Evolutionary conservation across 1,284 basidiomycete genomes (phyloP).

Genomic region (Boletellus deceptivus): DNA sequence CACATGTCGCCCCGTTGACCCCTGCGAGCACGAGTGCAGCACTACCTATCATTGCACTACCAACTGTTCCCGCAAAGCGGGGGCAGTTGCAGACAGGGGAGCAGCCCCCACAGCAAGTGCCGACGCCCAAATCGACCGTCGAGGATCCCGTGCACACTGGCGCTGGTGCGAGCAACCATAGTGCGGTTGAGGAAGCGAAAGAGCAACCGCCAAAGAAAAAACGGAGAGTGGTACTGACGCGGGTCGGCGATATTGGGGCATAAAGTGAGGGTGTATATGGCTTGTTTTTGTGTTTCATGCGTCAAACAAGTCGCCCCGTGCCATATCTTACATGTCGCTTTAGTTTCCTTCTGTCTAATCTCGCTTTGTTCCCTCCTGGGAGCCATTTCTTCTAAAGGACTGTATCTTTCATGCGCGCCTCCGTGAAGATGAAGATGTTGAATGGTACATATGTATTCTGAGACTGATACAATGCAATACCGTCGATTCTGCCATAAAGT

Average conservation of each 20-base stretch:
- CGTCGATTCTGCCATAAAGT: conserved; percentile 10
- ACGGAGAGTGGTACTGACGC: conserved; percentile 78
- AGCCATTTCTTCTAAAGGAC: background rate
- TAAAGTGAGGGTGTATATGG: conserved; percentile 17
- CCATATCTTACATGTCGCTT: conserved; percentile 19
- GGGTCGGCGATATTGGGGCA: conserved; percentile 58
- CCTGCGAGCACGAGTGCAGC: conserved; percentile 38
- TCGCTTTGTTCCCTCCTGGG: conserved; percentile 13
- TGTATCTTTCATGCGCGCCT: conserved; percentile 12
- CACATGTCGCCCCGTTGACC: conserved; percentile 34
- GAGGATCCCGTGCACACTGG: conserved; percentile 13
- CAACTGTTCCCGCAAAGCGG: conserved; percentile 51
- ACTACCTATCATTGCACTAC: conserved; percentile 42
- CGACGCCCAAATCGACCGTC: conserved; percentile 33
- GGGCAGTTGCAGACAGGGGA: conserved; percentile 33
- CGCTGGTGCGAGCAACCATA: conserved; percentile 10
- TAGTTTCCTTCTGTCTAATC: conserved; percentile 14
- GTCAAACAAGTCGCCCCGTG: background rate
- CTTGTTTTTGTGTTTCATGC: conserved; percentile 7
- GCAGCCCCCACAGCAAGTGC: conserved; percentile 52
- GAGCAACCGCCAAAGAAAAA: conserved; percentile 81
- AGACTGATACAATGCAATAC: conserved; percentile 18
- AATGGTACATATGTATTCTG: conserved; percentile 21
- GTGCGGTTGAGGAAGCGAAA: conserved; percentile 27
- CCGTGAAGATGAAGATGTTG: conserved; percentile 2